Evolutionary conservation across 2,329 filamentous ascomycete genomes (phyloP), one percentile per base, ranked within the genome.

Genomic region (Diaporthe amygdali): DNA sequence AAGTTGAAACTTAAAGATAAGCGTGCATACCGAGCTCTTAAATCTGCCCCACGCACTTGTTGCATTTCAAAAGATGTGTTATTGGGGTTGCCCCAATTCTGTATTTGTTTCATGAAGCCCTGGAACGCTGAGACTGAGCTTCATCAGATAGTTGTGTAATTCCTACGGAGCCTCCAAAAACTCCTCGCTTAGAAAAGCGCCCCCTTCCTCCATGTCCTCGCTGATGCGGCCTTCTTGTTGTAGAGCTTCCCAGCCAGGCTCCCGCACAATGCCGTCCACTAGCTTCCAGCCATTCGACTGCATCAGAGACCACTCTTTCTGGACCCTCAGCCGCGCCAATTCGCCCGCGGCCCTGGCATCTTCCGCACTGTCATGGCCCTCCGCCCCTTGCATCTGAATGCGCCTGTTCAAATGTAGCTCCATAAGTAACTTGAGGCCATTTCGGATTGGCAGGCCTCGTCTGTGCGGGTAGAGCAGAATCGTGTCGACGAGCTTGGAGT

Each of bases 291-390:
- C 94, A 27, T 87, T 82, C 49, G 82, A 81, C 80, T 89, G 87
- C 85, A 96, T 84, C 39, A 82, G 81, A 73, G 87, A 89, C 94
- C 94, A 97, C 73, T 90, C 87, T 68, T 92, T 86, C 66, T 85
- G 87, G 7, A 97, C 87, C 79, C 91, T 93, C 63, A 90, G 86
- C 56, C 93, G 85, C 0, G 97, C 93, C 66, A 99, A 81, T 72
- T 98, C 95, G 0, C 96, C 96, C 0, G 97, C 96, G 0, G 95
- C 94, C 56, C 92, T 88, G 0, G 96, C 94, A 78, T 99, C 96
- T 80, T 99, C 96, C 32, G 92, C 92, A 32, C 94, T 97, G 82
- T 99, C 96, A 80, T 99, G 96, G 0, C 96, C 96, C 25, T 84
- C 76, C 76, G 22, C 82, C 74, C 71, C 88, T 52, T 91, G 92